Base-by-base conservation (phyloP, 2,329 filamentous ascomycete species). In the Scytalidium lignicola region DNA sequence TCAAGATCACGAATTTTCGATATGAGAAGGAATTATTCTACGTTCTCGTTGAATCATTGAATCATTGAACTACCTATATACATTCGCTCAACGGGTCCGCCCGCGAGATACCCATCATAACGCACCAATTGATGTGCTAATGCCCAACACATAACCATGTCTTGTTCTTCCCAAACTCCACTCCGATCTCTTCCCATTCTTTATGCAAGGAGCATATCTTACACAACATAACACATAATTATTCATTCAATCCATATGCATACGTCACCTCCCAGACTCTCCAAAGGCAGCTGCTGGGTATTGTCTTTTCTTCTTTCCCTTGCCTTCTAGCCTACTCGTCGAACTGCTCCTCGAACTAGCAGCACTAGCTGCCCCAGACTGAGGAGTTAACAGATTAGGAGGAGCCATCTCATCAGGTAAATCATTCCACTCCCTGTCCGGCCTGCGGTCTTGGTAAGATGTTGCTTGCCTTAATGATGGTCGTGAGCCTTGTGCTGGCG, bases 361-460 rank as follows among this genome's bases (percentile, higher is more conserved):
- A 17, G 52, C 50, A 51, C 60, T 60, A 1, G 18, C 65, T 57
- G 65, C 46, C 20, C 43, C 50, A 15, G 39, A 51, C 58, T 62
- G 9, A 47, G 59, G n/a, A 52, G 54, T 54, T 2, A 65, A 55
- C 2, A 63, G 50, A 18, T 65, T 60, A 10, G 75, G 64, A 9
- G 60, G 28, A 9, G 50, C 40, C 2, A 65, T 41, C 46, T 85
- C 81, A 9, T 72, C 70, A 0, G 82, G 82, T 9, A 85, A 59
- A 60, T 85, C 82, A 65, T 85, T 85, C 82, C 82, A 85, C 60
- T 85, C 82, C 23, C 67, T 79, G 18, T 78, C 75, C 2, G 82
- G 76, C 6, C 80, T 72, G 56, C 70, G 65, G 51, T 79, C 83
- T 63, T 84, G 81, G 62, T 74, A 85, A 1, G 80, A 83, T 2